phyloP scores from a whole-genome alignment of 225 moss, liverwort and hornwort genomes.

The Sphagnum contortum region DNA sequence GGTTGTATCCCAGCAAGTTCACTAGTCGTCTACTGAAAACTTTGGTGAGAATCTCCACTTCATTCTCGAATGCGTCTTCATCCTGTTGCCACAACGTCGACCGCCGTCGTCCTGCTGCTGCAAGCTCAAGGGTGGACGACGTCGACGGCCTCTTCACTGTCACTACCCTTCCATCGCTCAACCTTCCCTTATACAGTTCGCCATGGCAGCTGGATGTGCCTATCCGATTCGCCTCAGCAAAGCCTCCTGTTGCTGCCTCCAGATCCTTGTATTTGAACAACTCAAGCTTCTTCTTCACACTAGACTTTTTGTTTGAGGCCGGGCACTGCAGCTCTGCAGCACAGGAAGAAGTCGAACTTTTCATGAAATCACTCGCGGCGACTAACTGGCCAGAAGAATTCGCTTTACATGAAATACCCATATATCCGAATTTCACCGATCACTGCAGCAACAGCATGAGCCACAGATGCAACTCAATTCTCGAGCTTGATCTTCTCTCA shows the following conservation, averaged over 20 bases:
- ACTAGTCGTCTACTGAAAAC: conserved; percentile 24
- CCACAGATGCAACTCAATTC: too few relatives aligned
- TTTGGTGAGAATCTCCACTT: conserved; percentile 32
- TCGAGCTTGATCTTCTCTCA: too few relatives aligned
- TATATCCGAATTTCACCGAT: too few relatives aligned
- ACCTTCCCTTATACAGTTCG: conserved; percentile 8
- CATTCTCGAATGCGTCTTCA: conserved; percentile 39
- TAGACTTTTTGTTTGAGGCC: neutral
- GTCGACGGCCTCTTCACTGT: conserved; percentile 31
- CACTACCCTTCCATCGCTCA: conserved; percentile 13
- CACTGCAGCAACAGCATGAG: too few relatives aligned
- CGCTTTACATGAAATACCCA: too few relatives aligned
- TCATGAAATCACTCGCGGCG: too few relatives aligned
- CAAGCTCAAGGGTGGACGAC: too few relatives aligned
- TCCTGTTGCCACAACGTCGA: conserved; percentile 6
- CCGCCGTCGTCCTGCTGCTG: neutral
- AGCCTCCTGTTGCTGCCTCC: conserved; percentile 10
- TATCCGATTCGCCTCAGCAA: conserved; percentile 1
- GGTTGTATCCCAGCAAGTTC: conserved; percentile 33
- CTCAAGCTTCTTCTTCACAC: neutral
- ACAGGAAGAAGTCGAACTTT: too few relatives aligned
- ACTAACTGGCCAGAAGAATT: too few relatives aligned
- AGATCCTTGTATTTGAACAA: conserved; percentile 5
- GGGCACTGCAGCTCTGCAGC: too few relatives aligned
- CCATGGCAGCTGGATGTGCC: conserved; percentile 9